These are phyloP conservation scores for Eucalyptus paniculata DNA, from an alignment of 345 rosid genomes.

Conservation along the genomic window DNA sequence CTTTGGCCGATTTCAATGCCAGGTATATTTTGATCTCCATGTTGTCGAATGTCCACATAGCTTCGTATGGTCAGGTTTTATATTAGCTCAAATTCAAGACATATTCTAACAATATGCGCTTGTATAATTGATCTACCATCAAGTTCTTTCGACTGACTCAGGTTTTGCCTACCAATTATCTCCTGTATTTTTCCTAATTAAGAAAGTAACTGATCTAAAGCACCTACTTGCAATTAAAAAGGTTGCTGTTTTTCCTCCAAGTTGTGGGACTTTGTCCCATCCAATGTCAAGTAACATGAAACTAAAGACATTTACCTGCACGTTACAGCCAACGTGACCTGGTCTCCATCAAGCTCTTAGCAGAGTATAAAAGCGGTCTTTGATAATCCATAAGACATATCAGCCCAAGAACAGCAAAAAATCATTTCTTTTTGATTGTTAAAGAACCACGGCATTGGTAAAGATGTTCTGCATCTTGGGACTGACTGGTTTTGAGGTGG, in stretches of 20 bases:
- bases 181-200: background rate
- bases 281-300: background rate
- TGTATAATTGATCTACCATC: background rate
- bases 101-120: background rate
- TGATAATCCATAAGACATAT: background rate
- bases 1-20: background rate
- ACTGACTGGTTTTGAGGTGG: background rate
- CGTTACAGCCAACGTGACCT: background rate
- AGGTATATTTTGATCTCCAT: background rate
- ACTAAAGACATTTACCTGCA: background rate
- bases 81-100: background rate
- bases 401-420: background rate
- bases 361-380: background rate
- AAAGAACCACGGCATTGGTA: background rate
- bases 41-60: background rate
- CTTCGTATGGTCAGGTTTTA: background rate
- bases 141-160: accelerated
- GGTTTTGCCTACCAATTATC: background rate
- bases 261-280: background rate
- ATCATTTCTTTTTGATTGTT: background rate
- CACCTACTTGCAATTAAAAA: background rate
- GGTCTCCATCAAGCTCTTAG: background rate
- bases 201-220: background rate
- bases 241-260: background rate
- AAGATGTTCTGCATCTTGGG: background rate